Evolutionary conservation across 352 stramenopile species (phyloP).

Genomic region (Globisporangium cederbergense): DNA sequence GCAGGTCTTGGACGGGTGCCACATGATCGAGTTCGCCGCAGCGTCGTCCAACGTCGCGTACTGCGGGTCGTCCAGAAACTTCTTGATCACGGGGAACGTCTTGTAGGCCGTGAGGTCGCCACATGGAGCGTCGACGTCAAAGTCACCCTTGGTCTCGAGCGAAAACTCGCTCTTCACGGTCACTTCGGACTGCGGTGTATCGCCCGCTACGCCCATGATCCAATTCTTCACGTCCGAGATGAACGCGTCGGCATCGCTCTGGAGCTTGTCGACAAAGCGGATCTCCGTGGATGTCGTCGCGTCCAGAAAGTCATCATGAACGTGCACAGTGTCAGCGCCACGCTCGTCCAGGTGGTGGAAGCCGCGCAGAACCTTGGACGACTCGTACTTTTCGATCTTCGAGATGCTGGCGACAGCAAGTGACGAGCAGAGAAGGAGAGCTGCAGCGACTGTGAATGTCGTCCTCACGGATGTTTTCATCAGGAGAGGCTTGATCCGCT

Average conservation of each 20-base stretch:
- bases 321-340: neutral
- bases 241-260: constrained; percentile 12
- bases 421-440: neutral
- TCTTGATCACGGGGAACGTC: constrained; percentile 19
- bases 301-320: neutral
- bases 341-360: neutral
- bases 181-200: constrained; percentile 4
- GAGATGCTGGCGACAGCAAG: neutral
- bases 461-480: neutral
- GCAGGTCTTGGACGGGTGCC: constrained; percentile 25
- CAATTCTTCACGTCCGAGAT: constrained; percentile 8
- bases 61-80: constrained; percentile 22
- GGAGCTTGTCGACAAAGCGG: constrained; percentile 14
- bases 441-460: neutral
- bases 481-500: neutral
- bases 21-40: constrained; percentile 18
- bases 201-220: neutral
- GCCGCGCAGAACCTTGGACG: constrained; percentile 5
- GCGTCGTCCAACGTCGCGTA: constrained; percentile 19
- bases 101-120: constrained; percentile 23
- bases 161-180: constrained; percentile 20
- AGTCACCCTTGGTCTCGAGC: constrained; percentile 16
- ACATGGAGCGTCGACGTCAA: constrained; percentile 17
- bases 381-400: neutral
- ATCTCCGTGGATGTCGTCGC: neutral